Evolutionary conservation across 2,329 filamentous ascomycete genomes (phyloP), one percentile per base, ranked within the genome.

Genomic region (Bipolaris cookei): DNA sequence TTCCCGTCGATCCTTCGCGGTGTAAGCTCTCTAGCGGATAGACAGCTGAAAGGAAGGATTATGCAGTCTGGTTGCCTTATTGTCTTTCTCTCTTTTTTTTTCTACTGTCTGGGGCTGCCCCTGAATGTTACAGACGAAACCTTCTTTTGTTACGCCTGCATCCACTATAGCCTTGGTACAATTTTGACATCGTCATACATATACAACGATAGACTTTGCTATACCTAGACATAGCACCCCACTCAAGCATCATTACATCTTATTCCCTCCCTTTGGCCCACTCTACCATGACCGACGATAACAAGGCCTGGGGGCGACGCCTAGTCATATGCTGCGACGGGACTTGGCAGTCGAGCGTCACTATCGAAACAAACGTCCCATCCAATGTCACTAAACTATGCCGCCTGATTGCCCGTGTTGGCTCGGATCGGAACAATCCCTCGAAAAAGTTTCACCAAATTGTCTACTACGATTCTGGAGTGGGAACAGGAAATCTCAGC

Each of bases 241-340:
- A 23, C 20, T 43, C 18, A 34, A 30, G 20, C 13, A 28, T 18
- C n/a, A 25, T 35, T 23, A 28, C 16, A 30, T 41, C 23, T 21
- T 14, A 13, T 30, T 23, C 34, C 13, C 41, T 23, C 20, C 11
- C 47, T 13, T n/a, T 32, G 42, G 20, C 41, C 35, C 13, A 6
- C 20, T 23, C 20, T 34, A 60, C 38, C 6, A 69, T 67, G 63
- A 25, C 55, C 20, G 56, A 61, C 58, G 57, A 20, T 56, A 56
- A 41, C 58, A 56, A 42, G 11, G 34, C 72, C 18, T 74, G 72
- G 72, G 61, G 63, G n/a, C 63, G 73, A 46, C 69, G 73, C 20
- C 66, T 76, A 11, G 55, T 76, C 41, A 67, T 76, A 43, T 75
- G 72, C 58, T 76, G 74, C 53, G 74, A 76, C 34, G 74, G 74